Evolutionary conservation across 768 basidiomycete species (phyloP), one percentile per base, ranked within the genome.

Genomic region (Rhodosporidiobolus odoratus): DNA sequence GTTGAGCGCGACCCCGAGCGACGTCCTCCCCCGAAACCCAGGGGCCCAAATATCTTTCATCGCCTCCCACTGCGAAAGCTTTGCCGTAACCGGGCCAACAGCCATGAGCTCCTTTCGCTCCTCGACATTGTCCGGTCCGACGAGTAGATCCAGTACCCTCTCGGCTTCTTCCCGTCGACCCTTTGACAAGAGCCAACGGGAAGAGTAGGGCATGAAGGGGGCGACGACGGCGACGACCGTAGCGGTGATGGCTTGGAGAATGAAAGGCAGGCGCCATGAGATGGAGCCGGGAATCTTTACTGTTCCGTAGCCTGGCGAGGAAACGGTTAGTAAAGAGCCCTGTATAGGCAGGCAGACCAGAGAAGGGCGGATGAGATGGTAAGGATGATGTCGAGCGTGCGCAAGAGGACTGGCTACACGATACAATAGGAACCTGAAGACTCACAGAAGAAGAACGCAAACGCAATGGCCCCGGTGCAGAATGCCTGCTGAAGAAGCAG

Each of bases 401-500:
- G n/a, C n/a, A n/a, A n/a, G n/a, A n/a, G n/a, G n/a, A n/a, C n/a
- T n/a, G n/a, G n/a, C n/a, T n/a, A n/a, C n/a, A n/a, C n/a, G n/a
- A n/a, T n/a, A n/a, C n/a, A n/a, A n/a, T n/a, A n/a, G n/a, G n/a
- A 43, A 43, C 21, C 12, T 12, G 23, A 53, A 30, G 8, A 56
- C 54, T 8, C 12, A 41, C 80, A 82, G 12, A 80, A 76, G 65
- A 83, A 82, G 69, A 81, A 83, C 0, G 81, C 82, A 72, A 41
- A 16, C 2, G 68, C 30, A 57, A 50, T 47, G n/a, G 37, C 54
- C 0, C 21, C 16, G 38, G 38, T 23, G 38, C 82, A 81, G 58
- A 83, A 78, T 4, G 84, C 78, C 75, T 84, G 84, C 6, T 83
- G 68, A 50, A 80, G 77, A 17, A 80, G 79, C 30, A 82, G 80